Percentiles rank a stretch among this genome's conserved stretches.
Conservation (phyloP, 2,329 filamentous ascomycete genomes). For the Fusarium luffae region DNA sequence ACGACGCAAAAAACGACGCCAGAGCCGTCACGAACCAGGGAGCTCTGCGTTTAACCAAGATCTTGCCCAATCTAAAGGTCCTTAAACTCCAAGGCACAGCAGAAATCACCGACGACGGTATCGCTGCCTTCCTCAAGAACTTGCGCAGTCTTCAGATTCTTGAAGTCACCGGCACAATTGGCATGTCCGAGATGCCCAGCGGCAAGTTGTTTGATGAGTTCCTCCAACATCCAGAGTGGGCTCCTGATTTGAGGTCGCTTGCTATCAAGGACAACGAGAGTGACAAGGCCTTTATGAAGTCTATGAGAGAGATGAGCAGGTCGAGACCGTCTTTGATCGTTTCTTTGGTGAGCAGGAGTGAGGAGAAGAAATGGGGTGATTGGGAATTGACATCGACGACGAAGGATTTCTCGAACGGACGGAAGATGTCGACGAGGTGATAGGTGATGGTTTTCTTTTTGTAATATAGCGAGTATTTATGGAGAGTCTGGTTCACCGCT, state of each 20-base stretch:
- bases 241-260: conserved; percentile 16
- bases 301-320: conserved; percentile 18
- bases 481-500: too few species aligned
- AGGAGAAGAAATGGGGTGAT: conserved; percentile 30
- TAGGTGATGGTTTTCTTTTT: not conserved
- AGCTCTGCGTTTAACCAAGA: conserved; percentile 9
- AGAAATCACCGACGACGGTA: not conserved
- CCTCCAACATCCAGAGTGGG: conserved; percentile 14
- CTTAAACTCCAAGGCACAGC: conserved; percentile 14
- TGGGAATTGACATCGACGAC: conserved; percentile 6
- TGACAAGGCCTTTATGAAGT: conserved; percentile 24
- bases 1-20: conserved; percentile 8
- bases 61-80: conserved; percentile 12
- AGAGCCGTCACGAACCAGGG: conserved; percentile 4
- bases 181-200: not conserved
- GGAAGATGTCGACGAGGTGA: not conserved
- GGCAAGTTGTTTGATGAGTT: conserved; percentile 8
- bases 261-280: not conserved
- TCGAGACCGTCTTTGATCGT: conserved; percentile 10
- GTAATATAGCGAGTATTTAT: not conserved
- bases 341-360: not conserved
- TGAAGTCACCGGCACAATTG: conserved; percentile 1
- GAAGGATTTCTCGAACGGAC: conserved; percentile 18
- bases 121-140: not conserved
- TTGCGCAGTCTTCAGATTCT: not conserved